Base-by-base conservation (phyloP, 306 rosid species). In the Corylus americana region DNA sequence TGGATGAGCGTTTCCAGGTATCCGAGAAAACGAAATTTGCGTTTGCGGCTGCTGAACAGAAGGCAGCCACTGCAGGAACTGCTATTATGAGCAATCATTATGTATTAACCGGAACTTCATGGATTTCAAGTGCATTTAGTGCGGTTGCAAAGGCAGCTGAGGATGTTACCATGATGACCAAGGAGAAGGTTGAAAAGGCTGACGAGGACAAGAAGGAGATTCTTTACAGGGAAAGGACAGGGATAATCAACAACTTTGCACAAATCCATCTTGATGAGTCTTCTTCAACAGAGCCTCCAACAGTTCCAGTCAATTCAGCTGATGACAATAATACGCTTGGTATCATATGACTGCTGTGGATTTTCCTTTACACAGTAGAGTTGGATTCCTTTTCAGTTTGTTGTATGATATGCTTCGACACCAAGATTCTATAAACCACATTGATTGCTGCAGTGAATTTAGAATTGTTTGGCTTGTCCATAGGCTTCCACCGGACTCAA, bases 31-130 rank as follows among this genome's bases (percentile, higher is more conserved):
- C 97, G 0, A 90, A 83, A 75, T 84, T 90, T 18, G 97, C 91
- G 50, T 51, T 85, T 9, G 85, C 85, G 29, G 89, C 78, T 74
- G 96, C 94, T 31, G 96, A 88, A 85, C 93, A 89, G 86, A 94
- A 88, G 89, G 98, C 96, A 8, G 83, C 87, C 59, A 84, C 77
- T 62, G 98, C 98, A 14, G 92, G 97, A 64, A 73, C 92, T 7
- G 93, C 87, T 62, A 72, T 93, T 50, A 86, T 89, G 94, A 89
- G 63, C 86, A 89, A 93, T 77, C 88, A 85, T 14, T 84, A 82
- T 18, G 80, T 91, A 54, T 59, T 80, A 39, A 78, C 89, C 4
- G 94, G 96, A 78, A 91, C 94, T 70, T 78, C 90, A 0, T 93
- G 91, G 94, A 74, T 93, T 73, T 85, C 94, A 16, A 80, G 51